These are phyloP conservation scores for Suillus cothurnatus DNA, from an alignment of 768 basidiomycete genomes.

Conservation along the genomic window DNA sequence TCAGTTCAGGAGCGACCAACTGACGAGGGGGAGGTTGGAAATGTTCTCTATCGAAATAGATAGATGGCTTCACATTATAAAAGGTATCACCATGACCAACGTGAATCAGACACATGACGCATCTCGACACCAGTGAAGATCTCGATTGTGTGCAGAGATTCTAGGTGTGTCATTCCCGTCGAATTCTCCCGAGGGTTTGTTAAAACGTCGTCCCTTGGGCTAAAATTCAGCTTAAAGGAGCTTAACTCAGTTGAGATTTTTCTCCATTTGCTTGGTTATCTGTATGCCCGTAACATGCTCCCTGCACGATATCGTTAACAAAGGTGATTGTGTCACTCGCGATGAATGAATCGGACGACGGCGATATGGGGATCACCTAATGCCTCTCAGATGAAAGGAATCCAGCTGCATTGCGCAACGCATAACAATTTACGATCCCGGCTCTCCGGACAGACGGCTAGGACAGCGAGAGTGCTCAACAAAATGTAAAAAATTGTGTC, in stretches of 20 bases:
- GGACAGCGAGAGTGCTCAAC: neutral
- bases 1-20: neutral
- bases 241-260: neutral
- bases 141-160: constrained; percentile 2
- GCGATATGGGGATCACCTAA: neutral
- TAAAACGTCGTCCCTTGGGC: neutral
- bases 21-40: neutral
- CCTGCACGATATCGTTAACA: neutral
- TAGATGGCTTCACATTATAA: constrained; percentile 3
- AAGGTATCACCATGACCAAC: neutral
- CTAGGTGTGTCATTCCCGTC: neutral
- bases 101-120: neutral
- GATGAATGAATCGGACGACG: neutral
- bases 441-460: neutral
- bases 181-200: neutral
- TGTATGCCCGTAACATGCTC: neutral
- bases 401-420: neutral
- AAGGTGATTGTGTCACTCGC: neutral
- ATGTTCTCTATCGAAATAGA: neutral
- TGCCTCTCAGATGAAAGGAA: neutral
- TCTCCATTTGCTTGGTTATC: neutral
- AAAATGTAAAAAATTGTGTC: neutral
- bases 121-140: neutral
- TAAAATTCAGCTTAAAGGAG: neutral
- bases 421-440: neutral